A percentile compares a stretch with the other conserved stretches of the same genome.
Conservation (phyloP, 441 rosid genomes). For the Lepidium campestre region DNA sequence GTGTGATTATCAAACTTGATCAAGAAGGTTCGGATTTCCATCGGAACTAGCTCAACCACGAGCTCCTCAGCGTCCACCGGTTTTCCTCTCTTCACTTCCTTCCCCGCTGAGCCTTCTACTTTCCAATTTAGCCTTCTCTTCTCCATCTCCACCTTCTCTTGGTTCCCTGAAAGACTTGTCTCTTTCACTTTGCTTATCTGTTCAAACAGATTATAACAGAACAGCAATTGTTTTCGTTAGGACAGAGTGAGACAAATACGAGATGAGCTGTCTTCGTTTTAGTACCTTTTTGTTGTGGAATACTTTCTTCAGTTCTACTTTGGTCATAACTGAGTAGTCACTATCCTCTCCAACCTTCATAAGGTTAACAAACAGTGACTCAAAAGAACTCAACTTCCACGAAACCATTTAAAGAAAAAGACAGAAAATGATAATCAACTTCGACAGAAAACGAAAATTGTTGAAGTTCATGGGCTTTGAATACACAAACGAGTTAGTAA, state of each 20-base stretch:
- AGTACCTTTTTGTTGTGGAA: slow-evolving; percentile 54
- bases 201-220: neutral
- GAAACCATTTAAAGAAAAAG: neutral
- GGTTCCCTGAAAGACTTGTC: slow-evolving; percentile 80
- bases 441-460: neutral
- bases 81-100: slow-evolving; percentile 47
- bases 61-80: slow-evolving; percentile 51
- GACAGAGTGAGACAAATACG: neutral
- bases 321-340: slow-evolving; percentile 49
- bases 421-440: neutral
- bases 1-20: slow-evolving; percentile 34
- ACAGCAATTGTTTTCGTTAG: neutral
- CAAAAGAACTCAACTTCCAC: neutral
- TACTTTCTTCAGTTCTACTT: slow-evolving; percentile 54
- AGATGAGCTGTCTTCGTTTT: neutral
- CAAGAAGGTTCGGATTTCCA: slow-evolving; percentile 90
- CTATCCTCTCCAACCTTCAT: slow-evolving; percentile 54
- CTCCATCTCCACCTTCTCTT: slow-evolving; percentile 78
- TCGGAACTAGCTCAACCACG: slow-evolving; percentile 81
- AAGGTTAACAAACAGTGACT: slow-evolving; percentile 9
- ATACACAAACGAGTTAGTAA: neutral
- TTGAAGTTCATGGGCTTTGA: neutral
- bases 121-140: slow-evolving; percentile 79
- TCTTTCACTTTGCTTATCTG: slow-evolving; percentile 67
- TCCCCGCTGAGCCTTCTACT: slow-evolving; percentile 37